Percentiles rank a stretch among this genome's conserved stretches.
These are phyloP conservation scores for Mortierella sp. DNA, from an alignment of 371 early-diverging fungal species.

Conservation along the genomic window DNA sequence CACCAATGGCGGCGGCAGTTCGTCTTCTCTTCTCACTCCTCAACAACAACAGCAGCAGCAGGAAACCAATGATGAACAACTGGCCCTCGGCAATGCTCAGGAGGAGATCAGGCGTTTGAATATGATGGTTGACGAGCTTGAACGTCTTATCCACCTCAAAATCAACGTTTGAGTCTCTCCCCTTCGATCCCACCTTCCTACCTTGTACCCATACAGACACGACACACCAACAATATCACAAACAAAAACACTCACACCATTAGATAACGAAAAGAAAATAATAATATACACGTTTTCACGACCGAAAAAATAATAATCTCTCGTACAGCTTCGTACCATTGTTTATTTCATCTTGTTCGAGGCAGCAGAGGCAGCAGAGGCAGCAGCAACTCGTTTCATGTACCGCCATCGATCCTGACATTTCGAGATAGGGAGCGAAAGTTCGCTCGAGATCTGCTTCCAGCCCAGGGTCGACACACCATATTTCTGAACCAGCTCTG, in stretches of 20 bases:
- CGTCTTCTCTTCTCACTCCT: background rate
- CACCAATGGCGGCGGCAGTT: background rate
- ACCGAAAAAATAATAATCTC: background rate
- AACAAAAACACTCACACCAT: background rate
- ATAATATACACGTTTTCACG: background rate
- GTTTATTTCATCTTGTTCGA: background rate
- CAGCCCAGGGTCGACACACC: conserved; percentile 1
- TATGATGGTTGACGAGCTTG: conserved; percentile 48
- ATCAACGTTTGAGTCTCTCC: conserved; percentile 7
- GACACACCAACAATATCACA: background rate
- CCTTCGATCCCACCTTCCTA: background rate
- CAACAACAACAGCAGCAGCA: conserved; percentile 1
- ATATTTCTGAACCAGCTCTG: conserved; percentile 4
- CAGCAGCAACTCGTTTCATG: background rate
- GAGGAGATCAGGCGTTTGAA: conserved; percentile 46
- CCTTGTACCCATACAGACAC: background rate
- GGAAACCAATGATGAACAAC: conserved; percentile 25
- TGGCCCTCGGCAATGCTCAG: conserved; percentile 34
- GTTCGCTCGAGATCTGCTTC: background rate
- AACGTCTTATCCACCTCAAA: conserved; percentile 34
- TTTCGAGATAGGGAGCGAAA: conserved; percentile 1
- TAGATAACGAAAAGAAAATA: background rate
- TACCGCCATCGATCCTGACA: conserved; percentile 6
- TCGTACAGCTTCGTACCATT: background rate
- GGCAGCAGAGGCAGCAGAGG: no score